Evolutionary conservation across 108 stramenopile species (phyloP).

Genomic region (Nitzschia inconspicua): DNA sequence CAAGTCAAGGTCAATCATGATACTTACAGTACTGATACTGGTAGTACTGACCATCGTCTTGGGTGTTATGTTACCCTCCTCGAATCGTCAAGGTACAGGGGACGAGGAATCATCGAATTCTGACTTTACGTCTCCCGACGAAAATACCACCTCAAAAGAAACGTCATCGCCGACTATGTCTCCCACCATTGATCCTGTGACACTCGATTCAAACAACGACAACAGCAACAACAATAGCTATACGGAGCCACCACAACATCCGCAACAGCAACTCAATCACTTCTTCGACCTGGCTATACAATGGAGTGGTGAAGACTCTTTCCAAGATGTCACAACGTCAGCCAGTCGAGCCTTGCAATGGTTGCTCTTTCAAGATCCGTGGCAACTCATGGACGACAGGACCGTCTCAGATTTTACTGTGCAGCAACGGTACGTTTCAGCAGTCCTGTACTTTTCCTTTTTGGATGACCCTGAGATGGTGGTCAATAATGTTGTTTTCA

Average conservation of each 20-base stretch:
- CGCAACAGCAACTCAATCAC: not conserved
- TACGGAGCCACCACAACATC: not conserved
- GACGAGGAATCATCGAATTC: too few relatives aligned
- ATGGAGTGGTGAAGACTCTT: not conserved
- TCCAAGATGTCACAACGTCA: not conserved
- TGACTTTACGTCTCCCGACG: not conserved
- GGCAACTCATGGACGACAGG: not conserved
- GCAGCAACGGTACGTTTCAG: slow-evolving; percentile 7
- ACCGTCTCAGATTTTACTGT: not conserved
- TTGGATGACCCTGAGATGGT: not conserved
- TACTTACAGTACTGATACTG: too few relatives aligned
- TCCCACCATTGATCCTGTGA: too few relatives aligned
- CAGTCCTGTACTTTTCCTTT: slow-evolving; percentile 3
- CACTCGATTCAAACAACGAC: not conserved
- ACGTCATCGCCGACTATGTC: not conserved
- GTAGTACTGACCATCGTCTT: too few relatives aligned
- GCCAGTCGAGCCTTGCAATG: not conserved
- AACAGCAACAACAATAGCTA: not conserved
- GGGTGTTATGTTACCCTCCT: too few relatives aligned
- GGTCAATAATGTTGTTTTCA: not conserved
- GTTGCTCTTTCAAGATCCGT: slow-evolving; percentile 1
- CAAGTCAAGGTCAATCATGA: not conserved
- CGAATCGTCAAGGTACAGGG: too few relatives aligned
- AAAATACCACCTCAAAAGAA: not conserved
- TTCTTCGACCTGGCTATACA: not conserved